A percentile compares a stretch with the other conserved stretches of the same genome.
Evolutionary conservation across 768 basidiomycete species (phyloP).

Genomic region (Rhodotorula toruloides): DNA sequence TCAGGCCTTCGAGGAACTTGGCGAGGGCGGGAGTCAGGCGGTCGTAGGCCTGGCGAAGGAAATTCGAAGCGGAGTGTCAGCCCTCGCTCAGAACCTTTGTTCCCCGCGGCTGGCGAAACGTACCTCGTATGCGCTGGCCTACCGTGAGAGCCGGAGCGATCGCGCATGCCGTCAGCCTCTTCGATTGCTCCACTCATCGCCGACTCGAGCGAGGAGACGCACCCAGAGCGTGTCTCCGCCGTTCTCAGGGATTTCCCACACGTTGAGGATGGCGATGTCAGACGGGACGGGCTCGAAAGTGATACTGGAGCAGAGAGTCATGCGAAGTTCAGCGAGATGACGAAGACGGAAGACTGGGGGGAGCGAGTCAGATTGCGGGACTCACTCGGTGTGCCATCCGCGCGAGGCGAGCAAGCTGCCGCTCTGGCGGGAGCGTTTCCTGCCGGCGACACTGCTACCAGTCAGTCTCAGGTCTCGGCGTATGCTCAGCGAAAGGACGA

Average conservation of each 20-base stretch:
- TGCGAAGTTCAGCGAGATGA: conserved; percentile 33
- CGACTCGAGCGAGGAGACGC: too few relatives aligned
- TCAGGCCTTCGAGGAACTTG: conserved; percentile 58
- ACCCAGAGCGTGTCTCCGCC: conserved; percentile 50
- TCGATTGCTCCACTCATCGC: too few relatives aligned
- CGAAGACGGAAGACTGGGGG: not conserved
- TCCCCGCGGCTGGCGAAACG: too few relatives aligned
- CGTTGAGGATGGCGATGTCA: conserved; percentile 55
- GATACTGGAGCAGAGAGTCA: conserved; percentile 58
- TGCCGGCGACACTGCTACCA: too few relatives aligned
- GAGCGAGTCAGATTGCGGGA: not conserved
- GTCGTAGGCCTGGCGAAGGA: conserved; percentile 57
- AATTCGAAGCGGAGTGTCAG: not conserved
- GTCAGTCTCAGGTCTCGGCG: too few relatives aligned
- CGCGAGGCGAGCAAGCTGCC: not conserved
- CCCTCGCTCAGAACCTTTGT: not conserved
- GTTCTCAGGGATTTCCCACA: conserved; percentile 43
- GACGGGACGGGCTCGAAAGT: conserved; percentile 50
- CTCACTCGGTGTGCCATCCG: conserved; percentile 14
- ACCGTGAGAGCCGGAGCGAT: too few relatives aligned
- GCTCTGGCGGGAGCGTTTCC: not conserved
- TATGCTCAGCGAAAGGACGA: not conserved
- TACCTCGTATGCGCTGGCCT: too few relatives aligned
- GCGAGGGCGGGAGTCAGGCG: conserved; percentile 56
- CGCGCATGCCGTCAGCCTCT: too few relatives aligned